Evolutionary conservation across 2,329 filamentous ascomycete species (phyloP).

Genomic region (Xylariaceae sp.): DNA sequence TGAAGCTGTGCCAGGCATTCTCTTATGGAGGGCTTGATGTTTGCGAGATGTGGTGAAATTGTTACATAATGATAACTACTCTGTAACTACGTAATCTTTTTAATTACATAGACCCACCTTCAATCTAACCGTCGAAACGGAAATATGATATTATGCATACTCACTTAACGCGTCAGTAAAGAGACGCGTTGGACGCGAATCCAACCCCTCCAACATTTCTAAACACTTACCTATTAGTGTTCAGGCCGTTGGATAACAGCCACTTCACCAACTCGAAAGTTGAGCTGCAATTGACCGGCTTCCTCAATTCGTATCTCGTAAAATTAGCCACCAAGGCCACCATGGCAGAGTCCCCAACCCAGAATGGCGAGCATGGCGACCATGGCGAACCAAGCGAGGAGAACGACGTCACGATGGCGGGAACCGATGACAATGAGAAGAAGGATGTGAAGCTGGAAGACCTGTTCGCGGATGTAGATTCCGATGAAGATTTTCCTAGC

Average conservation of each 20-base stretch:
- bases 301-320: slow-evolving; percentile 42
- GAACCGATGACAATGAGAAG: slow-evolving; percentile 33
- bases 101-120: too few species aligned
- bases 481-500: slow-evolving; percentile 58
- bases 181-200: neutral
- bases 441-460: slow-evolving; percentile 54
- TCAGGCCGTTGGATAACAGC: neutral
- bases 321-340: slow-evolving; percentile 34
- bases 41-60: too few species aligned
- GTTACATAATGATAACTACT: too few species aligned
- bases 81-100: too few species aligned
- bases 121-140: too few species aligned
- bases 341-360: slow-evolving; percentile 34
- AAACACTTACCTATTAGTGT: neutral
- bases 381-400: slow-evolving; percentile 26
- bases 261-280: neutral
- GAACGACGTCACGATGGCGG: slow-evolving; percentile 42
- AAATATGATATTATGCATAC: neutral
- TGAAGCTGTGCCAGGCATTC: too few species aligned
- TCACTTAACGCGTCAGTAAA: neutral
- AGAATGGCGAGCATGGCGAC: slow-evolving; percentile 29
- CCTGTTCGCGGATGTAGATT: slow-evolving; percentile 55
- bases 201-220: slow-evolving; percentile 2
- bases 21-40: too few species aligned
- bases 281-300: slow-evolving; percentile 29